Evolutionary conservation across 2,329 filamentous ascomycete genomes (phyloP).

Genomic region (Talaromyces sp.): DNA sequence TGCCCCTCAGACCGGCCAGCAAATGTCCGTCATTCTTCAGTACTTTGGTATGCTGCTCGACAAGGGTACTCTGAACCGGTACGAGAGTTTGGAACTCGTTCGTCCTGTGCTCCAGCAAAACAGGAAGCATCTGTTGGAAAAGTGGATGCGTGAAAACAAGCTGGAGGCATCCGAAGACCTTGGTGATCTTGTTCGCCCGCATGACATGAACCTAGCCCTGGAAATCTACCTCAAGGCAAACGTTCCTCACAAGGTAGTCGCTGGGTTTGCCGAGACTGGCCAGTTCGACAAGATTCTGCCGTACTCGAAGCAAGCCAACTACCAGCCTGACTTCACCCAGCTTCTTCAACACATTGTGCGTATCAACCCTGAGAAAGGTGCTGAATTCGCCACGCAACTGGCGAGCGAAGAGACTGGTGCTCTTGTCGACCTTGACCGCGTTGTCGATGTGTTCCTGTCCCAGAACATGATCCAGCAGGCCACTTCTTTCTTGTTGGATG

Average conservation of each 20-base stretch:
- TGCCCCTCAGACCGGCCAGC: constrained; percentile 59
- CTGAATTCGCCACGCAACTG: constrained; percentile 88
- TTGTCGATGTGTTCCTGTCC: constrained; percentile 96
- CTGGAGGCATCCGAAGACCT: constrained; percentile 93
- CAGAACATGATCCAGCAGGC: constrained; percentile 97
- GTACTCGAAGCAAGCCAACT: constrained; percentile 77
- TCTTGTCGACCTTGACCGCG: constrained; percentile 85
- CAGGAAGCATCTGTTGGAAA: constrained; percentile 91
- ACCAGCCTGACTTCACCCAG: constrained; percentile 91
- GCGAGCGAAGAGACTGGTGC: constrained; percentile 84
- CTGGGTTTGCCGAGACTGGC: constrained; percentile 88
- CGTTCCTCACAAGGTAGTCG: constrained; percentile 87
- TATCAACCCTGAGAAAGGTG: constrained; percentile 85
- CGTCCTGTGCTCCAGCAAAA: constrained; percentile 89
- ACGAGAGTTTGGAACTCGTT: constrained; percentile 90
- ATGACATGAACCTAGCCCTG: constrained; percentile 83
- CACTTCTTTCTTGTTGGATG: constrained; percentile 95
- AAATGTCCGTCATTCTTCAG: constrained; percentile 90
- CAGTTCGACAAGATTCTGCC: constrained; percentile 96
- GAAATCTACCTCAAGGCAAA: constrained; percentile 88
- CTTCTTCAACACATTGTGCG: constrained; percentile 89
- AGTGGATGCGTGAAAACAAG: constrained; percentile 96
- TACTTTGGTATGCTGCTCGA: constrained; percentile 97
- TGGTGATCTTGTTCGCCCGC: constrained; percentile 84
- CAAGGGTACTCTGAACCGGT: constrained; percentile 85